phyloP scores from a whole-genome alignment of 176 grass and related monocot genomes.

The Typha latifolia region DNA sequence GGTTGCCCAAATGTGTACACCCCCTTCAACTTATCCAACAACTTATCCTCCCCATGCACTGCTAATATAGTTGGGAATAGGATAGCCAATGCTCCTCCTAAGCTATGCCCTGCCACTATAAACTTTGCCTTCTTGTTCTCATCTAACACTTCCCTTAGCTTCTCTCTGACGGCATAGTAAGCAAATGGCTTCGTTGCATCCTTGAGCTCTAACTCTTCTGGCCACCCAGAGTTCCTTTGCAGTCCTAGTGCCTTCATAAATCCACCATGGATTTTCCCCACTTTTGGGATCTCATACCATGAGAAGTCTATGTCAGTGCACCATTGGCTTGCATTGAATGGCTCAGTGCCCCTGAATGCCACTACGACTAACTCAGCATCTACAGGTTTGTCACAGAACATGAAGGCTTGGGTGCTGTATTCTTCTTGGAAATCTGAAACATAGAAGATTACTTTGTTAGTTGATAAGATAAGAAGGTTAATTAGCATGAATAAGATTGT shows the following conservation, averaged over 20 bases:
- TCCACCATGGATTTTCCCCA: slow-evolving; percentile 50
- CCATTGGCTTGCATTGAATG: slow-evolving; percentile 65
- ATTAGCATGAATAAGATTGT: neutral
- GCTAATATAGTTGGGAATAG: slow-evolving; percentile 57
- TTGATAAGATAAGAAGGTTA: neutral
- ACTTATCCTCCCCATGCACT: slow-evolving; percentile 26
- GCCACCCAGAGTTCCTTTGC: slow-evolving; percentile 35
- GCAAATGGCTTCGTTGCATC: slow-evolving; percentile 22
- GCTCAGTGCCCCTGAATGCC: slow-evolving; percentile 64
- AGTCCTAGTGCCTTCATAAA: slow-evolving; percentile 75
- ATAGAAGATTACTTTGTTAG: neutral
- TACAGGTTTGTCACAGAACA: slow-evolving; percentile 35
- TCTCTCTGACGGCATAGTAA: slow-evolving; percentile 59
- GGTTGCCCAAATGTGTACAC: slow-evolving; percentile 89
- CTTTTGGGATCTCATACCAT: slow-evolving; percentile 35
- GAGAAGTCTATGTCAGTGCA: slow-evolving; percentile 72
- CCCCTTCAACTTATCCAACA: slow-evolving; percentile 36
- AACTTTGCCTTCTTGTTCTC: slow-evolving; percentile 29
- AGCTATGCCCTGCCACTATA: slow-evolving; percentile 67
- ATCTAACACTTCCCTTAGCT: slow-evolving; percentile 23
- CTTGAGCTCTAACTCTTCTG: slow-evolving; percentile 1
- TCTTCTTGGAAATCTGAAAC: slow-evolving; percentile 38
- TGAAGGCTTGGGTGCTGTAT: slow-evolving; percentile 60
- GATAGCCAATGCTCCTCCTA: slow-evolving; percentile 68
- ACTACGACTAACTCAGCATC: slow-evolving; percentile 50